These are phyloP conservation scores for Posidonia oceanica DNA, from an alignment of 116 monocot species.

Conservation along the genomic window DNA sequence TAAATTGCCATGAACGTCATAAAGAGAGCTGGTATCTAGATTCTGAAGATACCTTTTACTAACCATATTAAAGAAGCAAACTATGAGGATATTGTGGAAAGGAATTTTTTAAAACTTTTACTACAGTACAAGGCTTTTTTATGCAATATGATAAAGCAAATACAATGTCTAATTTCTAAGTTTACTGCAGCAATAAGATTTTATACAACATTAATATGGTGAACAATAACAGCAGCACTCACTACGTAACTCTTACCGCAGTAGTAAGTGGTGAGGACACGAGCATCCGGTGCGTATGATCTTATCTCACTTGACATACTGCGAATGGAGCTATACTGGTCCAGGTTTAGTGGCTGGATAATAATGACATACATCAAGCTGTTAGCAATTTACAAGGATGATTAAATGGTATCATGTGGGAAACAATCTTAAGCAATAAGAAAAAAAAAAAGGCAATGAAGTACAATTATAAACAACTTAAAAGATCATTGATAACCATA, in stretches of 20 bases:
- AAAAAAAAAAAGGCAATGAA: neutral
- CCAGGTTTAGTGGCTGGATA: constrained; percentile 75
- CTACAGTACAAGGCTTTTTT: too few species aligned
- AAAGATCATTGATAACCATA: neutral
- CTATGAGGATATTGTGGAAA: too few species aligned
- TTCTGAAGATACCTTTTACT: too few species aligned
- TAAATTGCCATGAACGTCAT: too few species aligned
- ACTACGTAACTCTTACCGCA: constrained; percentile 44
- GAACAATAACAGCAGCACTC: neutral
- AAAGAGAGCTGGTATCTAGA: too few species aligned
- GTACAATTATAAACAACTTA: neutral
- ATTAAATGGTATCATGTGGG: neutral
- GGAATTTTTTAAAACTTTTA: too few species aligned
- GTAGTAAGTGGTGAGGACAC: constrained; percentile 91
- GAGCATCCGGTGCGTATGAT: constrained; percentile 84
- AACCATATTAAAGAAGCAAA: too few species aligned
- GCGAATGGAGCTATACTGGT: constrained; percentile 75
- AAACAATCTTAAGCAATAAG: too few species aligned
- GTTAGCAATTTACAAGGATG: constrained; percentile 2
- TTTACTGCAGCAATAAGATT: neutral
- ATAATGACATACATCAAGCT: neutral
- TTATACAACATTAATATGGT: neutral
- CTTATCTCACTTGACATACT: constrained; percentile 82
- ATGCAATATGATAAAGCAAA: too few species aligned
- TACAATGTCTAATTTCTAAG: neutral